Evolutionary conservation across 2,329 filamentous ascomycete genomes (phyloP).

Genomic region (Raffaelea deltoideospora): DNA sequence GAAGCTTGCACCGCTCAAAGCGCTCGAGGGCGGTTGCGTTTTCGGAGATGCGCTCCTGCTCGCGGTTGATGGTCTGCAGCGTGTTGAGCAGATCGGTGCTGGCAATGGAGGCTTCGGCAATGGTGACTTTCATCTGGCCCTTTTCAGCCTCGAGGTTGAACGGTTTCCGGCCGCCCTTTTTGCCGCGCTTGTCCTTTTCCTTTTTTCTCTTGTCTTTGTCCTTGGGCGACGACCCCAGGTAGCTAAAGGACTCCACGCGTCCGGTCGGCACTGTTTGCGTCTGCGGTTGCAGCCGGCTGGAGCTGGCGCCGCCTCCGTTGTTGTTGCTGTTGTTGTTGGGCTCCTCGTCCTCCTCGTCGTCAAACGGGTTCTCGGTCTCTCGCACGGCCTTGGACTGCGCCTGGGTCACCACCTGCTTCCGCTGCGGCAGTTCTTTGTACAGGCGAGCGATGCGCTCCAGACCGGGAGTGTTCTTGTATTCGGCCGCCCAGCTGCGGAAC

Average conservation of each 20-base stretch:
- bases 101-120: conserved; percentile 78
- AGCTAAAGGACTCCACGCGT: conserved; percentile 23
- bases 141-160: conserved; percentile 85
- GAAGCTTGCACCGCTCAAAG: conserved; percentile 75
- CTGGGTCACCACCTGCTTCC: conserved; percentile 59
- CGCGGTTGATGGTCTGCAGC: conserved; percentile 80
- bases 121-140: conserved; percentile 70
- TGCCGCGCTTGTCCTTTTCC: conserved; percentile 33
- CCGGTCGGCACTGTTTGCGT: conserved; percentile 11
- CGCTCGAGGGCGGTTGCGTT: conserved; percentile 59
- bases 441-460: conserved; percentile 67
- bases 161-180: conserved; percentile 42
- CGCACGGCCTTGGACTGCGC: conserved; percentile 70
- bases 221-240: conserved; percentile 13
- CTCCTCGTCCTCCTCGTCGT: conserved; percentile 47
- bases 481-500: conserved; percentile 71
- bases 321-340: conserved; percentile 12
- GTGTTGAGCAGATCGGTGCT: conserved; percentile 83
- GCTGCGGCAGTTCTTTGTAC: conserved; percentile 52
- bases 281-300: conserved; percentile 3
- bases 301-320: conserved; percentile 1
- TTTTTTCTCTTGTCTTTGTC: conserved; percentile 28
- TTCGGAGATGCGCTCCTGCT: conserved; percentile 74
- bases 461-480: conserved; percentile 68
- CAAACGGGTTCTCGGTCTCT: conserved; percentile 64